Base-by-base conservation (phyloP, 352 stramenopile genomes). In the Phytophthora syringae region DNA sequence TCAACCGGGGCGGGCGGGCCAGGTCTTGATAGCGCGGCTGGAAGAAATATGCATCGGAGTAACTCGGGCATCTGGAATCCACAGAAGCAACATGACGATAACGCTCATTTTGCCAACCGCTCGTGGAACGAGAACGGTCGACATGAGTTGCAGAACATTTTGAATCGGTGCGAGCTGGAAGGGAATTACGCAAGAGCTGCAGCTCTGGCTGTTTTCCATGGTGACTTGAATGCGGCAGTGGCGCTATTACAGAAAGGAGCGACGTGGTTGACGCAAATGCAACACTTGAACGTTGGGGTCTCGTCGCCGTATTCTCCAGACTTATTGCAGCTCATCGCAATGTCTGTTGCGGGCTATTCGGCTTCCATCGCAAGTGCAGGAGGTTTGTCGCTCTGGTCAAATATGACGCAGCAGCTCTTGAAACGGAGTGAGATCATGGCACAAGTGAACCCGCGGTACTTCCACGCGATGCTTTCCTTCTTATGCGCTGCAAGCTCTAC, bases 281-380 rank as follows among this genome's bases (percentile, higher is more conserved):
- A 90, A 43, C 71, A 80, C 37, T 49, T 82, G 18, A 77, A 76
- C 52, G 70, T 79, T 37, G 66, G 62, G 0, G 48, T 72, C 48
- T 58, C 53, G 40, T 68, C 61, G 15, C 73, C 77, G 9, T 85
- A 88, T 47, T 85, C 83, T 15, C 63, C 86, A 1, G 89, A 97
- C 51, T 71, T 97, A 16, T 64, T 94, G n/a, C 84, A 95, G 60
- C 80, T 97, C n/a, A 88, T 94, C 7, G 89, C 89, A 0, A 97
- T 97, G 89, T 89, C 89, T 2, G 68, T 97, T 37, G 87, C 89
- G 16, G 89, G 89, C 0, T 97, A 94, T 56, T 89, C 87, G 43
- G 77, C 82, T 3, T 79, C 74, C 0, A 67, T 76, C 10, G 66
- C 67, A n/a, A 84, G 70, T 52, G 52, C 69, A 12, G 68, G 76